Evolutionary conservation across 768 basidiomycete species (phyloP).

Genomic region (Gymnopilus dilepis): DNA sequence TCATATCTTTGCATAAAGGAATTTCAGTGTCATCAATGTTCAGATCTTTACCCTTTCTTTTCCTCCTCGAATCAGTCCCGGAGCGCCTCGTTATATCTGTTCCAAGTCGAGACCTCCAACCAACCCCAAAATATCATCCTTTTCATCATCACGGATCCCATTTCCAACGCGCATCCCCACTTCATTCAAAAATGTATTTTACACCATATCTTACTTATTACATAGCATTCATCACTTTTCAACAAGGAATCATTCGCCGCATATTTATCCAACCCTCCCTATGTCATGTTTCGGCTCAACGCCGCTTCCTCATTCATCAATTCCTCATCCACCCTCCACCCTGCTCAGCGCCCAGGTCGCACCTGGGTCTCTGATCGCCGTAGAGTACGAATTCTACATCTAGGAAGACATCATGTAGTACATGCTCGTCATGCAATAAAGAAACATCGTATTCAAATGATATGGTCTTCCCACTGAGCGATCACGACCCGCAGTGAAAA

Average conservation of each 20-base stretch:
- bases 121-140: conserved; percentile 15
- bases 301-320: not conserved
- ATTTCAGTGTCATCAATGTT: conserved; percentile 1
- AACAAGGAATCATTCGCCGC: conserved; percentile 20
- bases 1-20: not conserved
- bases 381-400: not conserved
- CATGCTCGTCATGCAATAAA: not conserved
- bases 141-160: not conserved
- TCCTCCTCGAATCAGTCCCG: conserved; percentile 12
- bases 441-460: not conserved
- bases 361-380: not conserved
- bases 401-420: conserved; percentile 1
- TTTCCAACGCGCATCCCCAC: not conserved
- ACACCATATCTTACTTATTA: conserved; percentile 21
- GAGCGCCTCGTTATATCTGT: conserved; percentile 20
- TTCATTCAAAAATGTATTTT: conserved; percentile 24
- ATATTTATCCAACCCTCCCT: conserved; percentile 4
- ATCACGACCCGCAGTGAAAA: not conserved
- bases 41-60: conserved; percentile 6
- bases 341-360: not conserved
- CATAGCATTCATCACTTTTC: conserved; percentile 18
- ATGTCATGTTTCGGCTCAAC: conserved; percentile 2
- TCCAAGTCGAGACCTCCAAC: conserved; percentile 16
- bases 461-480: no score
- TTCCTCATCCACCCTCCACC: not conserved